Conservation (phyloP, 1,284 basidiomycete genomes). For the Malassezia caprae region DNA sequence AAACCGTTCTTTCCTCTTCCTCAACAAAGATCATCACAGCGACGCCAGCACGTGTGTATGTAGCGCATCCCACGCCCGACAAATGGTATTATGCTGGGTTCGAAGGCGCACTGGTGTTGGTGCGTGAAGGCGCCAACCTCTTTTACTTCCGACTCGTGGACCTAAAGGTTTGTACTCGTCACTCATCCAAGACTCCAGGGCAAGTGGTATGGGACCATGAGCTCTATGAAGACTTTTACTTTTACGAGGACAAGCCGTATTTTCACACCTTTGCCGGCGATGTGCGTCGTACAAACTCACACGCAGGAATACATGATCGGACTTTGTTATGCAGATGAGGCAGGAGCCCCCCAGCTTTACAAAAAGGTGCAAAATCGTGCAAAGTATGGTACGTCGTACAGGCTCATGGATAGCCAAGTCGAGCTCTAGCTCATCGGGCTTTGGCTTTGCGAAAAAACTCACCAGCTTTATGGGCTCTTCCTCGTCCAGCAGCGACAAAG, state of each 20-base stretch:
- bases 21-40: slow-evolving; percentile 44
- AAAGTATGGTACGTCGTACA: slow-evolving; percentile 56
- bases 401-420: slow-evolving; percentile 24
- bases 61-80: slow-evolving; percentile 25
- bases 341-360: slow-evolving; percentile 74
- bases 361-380: slow-evolving; percentile 69
- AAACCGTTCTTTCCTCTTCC: slow-evolving; percentile 38
- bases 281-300: slow-evolving; percentile 54
- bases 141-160: slow-evolving; percentile 42
- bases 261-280: slow-evolving; percentile 90
- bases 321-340: slow-evolving; percentile 77
- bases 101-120: slow-evolving; percentile 43
- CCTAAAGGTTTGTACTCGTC: slow-evolving; percentile 21
- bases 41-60: slow-evolving; percentile 44
- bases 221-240: slow-evolving; percentile 72
- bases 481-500: slow-evolving; percentile 52
- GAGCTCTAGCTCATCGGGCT: slow-evolving; percentile 22
- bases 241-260: slow-evolving; percentile 75
- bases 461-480: slow-evolving; percentile 10
- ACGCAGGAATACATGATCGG: slow-evolving; percentile 73
- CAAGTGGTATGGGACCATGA: slow-evolving; percentile 74
- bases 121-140: slow-evolving; percentile 29
- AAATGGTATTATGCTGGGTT: slow-evolving; percentile 39
- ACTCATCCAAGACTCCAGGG: not conserved
- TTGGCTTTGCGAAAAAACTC: slow-evolving; percentile 13